Conservation (phyloP, 129 eudicot genomes). For the Ambrosia artemisiifolia region DNA sequence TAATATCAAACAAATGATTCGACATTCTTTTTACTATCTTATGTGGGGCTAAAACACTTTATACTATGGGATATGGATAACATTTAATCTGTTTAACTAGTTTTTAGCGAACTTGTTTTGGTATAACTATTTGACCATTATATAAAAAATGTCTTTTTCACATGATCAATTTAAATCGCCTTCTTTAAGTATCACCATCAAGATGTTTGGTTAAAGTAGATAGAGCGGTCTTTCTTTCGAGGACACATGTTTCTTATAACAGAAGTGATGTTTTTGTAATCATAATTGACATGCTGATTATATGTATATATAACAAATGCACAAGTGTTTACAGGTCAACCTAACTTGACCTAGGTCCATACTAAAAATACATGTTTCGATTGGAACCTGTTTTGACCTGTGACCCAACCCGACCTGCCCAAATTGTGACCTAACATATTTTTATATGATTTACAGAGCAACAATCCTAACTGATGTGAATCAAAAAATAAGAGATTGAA, state of each 20-base stretch:
- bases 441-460: conserved; percentile 37
- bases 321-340: no score
- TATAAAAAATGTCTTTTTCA: background rate
- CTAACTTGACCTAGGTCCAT: no score
- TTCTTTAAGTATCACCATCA: background rate
- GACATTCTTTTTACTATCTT: background rate
- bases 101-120: background rate
- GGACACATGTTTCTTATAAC: background rate
- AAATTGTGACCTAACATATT: background rate
- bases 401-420: background rate
- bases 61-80: background rate
- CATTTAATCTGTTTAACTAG: background rate
- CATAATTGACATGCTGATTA: no score
- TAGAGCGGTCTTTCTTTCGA: background rate
- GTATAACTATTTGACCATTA: background rate
- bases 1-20: background rate
- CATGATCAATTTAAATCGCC: background rate
- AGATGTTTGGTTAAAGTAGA: background rate
- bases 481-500: no score
- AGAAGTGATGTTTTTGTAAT: no score
- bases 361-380: no score
- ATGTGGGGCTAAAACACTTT: background rate
- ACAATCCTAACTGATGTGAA: conserved; percentile 78
- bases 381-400: background rate
- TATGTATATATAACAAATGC: no score